Evolutionary conservation across 257 asterid species (phyloP), one percentile per base, ranked within the genome.

Genomic region (Rehmannia glutinosa): DNA sequence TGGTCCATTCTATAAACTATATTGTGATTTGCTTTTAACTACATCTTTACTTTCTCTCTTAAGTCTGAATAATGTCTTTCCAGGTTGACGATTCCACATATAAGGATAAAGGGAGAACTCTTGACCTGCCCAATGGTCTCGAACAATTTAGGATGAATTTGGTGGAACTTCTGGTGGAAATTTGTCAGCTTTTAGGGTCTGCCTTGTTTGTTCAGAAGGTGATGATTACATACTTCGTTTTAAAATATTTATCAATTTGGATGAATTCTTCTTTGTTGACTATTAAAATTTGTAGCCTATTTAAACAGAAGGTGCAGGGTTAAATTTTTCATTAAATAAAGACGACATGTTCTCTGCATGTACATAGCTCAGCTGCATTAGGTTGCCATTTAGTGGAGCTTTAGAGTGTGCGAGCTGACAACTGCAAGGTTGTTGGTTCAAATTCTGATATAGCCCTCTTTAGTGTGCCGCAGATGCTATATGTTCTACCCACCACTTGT

Each of bases 151-250:
- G 97, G 87, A 76, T 80, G 86, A 86, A 85, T 66, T 73, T 85
- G 80, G 80, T 82, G 75, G 97, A 91, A 78, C 88, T 85, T 76
- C 70, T 91, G 82, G 88, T 81, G 71, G 95, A 88, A 57, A 67
- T 83, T 55, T 86, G 92, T 64, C 96, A 87, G 85, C 88, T 91
- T 54, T 67, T 91, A 68, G 89, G 91, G 39, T 78, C 96, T 69
- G 63, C 87, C 54, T 64, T 83, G 51, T 81, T 82, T 77, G 43
- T 75, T 69, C 83, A 91, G 70, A 85, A 86, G 97, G 97, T 88
- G 78, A 63, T 69, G 46, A 36, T 38, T 68, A 68, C 66, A 51
- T 71, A 30, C 24, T 62, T 56, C 63, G 9, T 65, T 66, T 72
- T 55, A 32, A 16, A 39, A 32, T 23, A 60, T 54, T 23, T 57